Conservation (phyloP, 306 rosid genomes). For the Sesbania bispinosa region DNA sequence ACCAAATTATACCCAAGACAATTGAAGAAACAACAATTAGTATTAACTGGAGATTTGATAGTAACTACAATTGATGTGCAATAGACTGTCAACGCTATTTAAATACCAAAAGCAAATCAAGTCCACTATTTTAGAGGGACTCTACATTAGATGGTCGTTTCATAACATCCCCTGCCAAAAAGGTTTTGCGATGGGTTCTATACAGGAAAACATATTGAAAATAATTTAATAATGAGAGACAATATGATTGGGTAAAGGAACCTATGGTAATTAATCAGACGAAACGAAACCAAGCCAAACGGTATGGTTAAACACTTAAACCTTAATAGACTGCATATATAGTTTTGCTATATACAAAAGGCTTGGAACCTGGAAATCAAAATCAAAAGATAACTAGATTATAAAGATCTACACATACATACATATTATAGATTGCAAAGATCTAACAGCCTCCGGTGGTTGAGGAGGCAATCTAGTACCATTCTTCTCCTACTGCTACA, state of each 20-base stretch:
- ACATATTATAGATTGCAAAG: constrained; percentile 46
- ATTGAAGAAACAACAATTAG: no score
- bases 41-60: no score
- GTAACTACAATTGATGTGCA: no score
- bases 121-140: constrained; percentile 10
- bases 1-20: no score
- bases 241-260: background rate
- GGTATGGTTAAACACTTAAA: constrained; percentile 39
- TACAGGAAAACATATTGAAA: background rate
- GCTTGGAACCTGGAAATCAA: constrained; percentile 42
- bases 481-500: constrained; percentile 73
- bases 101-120: background rate
- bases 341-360: constrained; percentile 41
- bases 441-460: constrained; percentile 61
- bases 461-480: constrained; percentile 58
- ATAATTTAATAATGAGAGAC: constrained; percentile 13
- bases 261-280: constrained; percentile 27
- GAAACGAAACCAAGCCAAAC: constrained; percentile 27
- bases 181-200: constrained; percentile 11
- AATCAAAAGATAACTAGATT: constrained; percentile 34
- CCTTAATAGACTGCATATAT: constrained; percentile 31
- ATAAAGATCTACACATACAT: constrained; percentile 41
- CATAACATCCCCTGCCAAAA: constrained; percentile 10
- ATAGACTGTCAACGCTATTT: no score
- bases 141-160: constrained; percentile 2